Evolutionary conservation across 192 early-diverging fungal genomes (phyloP).

Genomic region (Dimargaris xerosporica): DNA sequence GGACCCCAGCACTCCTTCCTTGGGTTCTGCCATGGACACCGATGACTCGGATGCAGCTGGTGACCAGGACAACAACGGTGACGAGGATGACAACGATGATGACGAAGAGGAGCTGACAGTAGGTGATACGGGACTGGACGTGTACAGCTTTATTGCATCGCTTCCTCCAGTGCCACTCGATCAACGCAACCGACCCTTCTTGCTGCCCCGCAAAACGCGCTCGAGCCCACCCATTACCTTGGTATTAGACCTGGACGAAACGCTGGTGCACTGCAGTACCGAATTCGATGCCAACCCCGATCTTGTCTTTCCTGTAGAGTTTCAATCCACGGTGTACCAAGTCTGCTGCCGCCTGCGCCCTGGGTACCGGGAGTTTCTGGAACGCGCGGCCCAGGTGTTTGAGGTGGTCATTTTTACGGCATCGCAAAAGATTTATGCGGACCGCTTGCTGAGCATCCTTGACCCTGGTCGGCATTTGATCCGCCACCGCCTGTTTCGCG

Average conservation of each 20-base stretch:
- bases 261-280: slow-evolving; percentile 51
- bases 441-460: slow-evolving; percentile 39
- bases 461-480: slow-evolving; percentile 44
- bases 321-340: slow-evolving; percentile 41
- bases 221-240: slow-evolving; percentile 46
- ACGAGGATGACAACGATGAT: slow-evolving; percentile 29
- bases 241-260: slow-evolving; percentile 52
- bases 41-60: slow-evolving; percentile 19
- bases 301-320: slow-evolving; percentile 45
- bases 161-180: slow-evolving; percentile 40
- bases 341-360: slow-evolving; percentile 59
- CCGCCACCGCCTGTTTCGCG: slow-evolving; percentile 50
- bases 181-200: slow-evolving; percentile 32
- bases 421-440: slow-evolving; percentile 58
- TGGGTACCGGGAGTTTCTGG: slow-evolving; percentile 40
- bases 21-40: slow-evolving; percentile 7
- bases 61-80: slow-evolving; percentile 19
- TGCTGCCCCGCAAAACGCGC: slow-evolving; percentile 41
- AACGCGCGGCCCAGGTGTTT: slow-evolving; percentile 35
- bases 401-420: slow-evolving; percentile 65
- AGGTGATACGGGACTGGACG: slow-evolving; percentile 6
- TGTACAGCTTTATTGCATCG: slow-evolving; percentile 38
- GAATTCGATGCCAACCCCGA: slow-evolving; percentile 36
- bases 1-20: background rate
- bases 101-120: slow-evolving; percentile 16